Conservation (phyloP, 176 grass and related monocot species). For the Triticum monococcum region DNA sequence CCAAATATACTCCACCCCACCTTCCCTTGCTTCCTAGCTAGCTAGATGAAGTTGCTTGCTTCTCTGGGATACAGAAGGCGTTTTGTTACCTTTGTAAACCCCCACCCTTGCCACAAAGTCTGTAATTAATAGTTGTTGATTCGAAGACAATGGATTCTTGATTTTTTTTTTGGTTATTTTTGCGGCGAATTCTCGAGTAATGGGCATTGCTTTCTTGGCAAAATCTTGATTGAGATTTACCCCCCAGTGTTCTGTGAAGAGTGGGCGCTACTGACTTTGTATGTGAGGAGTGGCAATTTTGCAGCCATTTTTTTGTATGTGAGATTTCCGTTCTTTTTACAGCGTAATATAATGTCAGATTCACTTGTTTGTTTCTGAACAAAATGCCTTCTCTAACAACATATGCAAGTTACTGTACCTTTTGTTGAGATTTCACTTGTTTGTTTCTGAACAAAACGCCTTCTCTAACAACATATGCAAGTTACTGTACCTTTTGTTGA, state of each 20-base stretch:
- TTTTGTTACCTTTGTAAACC: slow-evolving; percentile 67
- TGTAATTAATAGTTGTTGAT: slow-evolving; percentile 70
- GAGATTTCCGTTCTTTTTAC: not conserved
- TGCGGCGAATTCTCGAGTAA: slow-evolving; percentile 45
- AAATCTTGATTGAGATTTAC: slow-evolving; percentile 29
- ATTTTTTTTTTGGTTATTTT: slow-evolving; percentile 13
- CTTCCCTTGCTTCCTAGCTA: slow-evolving; percentile 37
- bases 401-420: not conserved
- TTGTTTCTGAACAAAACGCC: not conserved
- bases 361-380: not conserved
- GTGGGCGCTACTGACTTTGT: slow-evolving; percentile 19
- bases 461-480: not conserved
- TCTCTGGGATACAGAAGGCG: slow-evolving; percentile 49
- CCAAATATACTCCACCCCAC: slow-evolving; percentile 25
- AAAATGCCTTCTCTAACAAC: not conserved
- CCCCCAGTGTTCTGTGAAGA: slow-evolving; percentile 29
- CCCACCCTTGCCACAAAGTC: slow-evolving; percentile 37
- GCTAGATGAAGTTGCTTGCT: slow-evolving; percentile 62
- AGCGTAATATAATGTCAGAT: slow-evolving; percentile 4
- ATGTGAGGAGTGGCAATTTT: slow-evolving; percentile 34
- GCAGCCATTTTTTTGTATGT: slow-evolving; percentile 11
- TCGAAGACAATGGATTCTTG: slow-evolving; percentile 44
- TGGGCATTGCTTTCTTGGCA: slow-evolving; percentile 41
- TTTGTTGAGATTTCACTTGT: not conserved
- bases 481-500: not conserved